Evolutionary conservation across 139 green algal genomes (phyloP), one percentile per base, ranked within the genome.

Genomic region (Chlorella ohadii): DNA sequence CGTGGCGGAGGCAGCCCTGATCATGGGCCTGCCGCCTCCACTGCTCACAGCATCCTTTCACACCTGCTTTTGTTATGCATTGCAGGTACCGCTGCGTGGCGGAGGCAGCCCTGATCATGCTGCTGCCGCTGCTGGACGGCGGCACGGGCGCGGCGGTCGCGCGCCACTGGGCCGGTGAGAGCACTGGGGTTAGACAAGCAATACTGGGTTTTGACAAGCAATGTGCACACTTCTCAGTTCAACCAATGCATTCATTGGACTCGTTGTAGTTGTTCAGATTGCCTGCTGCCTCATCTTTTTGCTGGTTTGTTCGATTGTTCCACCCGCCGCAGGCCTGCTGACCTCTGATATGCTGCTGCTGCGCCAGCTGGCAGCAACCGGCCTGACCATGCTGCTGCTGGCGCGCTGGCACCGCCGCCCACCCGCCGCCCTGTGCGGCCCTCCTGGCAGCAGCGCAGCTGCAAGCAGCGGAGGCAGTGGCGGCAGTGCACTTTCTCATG

Each of bases 21-120:
- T 93, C 74, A 85, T 95, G 75, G 78, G 95, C 59, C 78, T 94
- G 79, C 87, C 90, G 20, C 75, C n/a, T n/a, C n/a, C n/a, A n/a
- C n/a, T n/a, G n/a, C n/a, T n/a, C n/a, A n/a, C n/a, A n/a, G n/a
- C n/a, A n/a, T n/a, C n/a, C n/a, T n/a, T n/a, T n/a, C n/a, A n/a
- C n/a, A n/a, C n/a, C n/a, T n/a, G n/a, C n/a, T n/a, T n/a, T n/a
- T n/a, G n/a, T n/a, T n/a, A n/a, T n/a, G n/a, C 44, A 51, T 9
- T 9, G 44, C 51, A 59, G 51, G 38, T 95, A 94, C 82, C 57
- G 56, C 51, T 64, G 93, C 39, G 77, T 92, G 59, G 87, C 92
- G 59, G 94, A 94, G 72, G 83, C 70, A 16, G 31, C 91, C 23
- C 84, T 93, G 28, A 23, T 93, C 74, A 85, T 95, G 75, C 80